Evolutionary conservation across 768 basidiomycete genomes (phyloP).

Genomic region (Podaxis sp.): DNA sequence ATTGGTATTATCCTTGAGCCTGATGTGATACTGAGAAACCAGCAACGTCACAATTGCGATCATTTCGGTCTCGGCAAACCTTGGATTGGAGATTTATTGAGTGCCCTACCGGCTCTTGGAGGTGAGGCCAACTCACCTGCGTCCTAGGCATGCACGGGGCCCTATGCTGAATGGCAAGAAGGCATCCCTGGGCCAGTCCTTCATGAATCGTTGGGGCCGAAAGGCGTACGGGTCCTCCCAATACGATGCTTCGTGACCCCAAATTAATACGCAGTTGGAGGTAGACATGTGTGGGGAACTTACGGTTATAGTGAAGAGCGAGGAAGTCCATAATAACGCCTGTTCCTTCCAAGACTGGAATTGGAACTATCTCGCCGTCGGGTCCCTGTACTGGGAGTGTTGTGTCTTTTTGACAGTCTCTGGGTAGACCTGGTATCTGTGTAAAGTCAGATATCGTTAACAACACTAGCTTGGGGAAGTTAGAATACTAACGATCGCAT

Average conservation of each 20-base stretch:
- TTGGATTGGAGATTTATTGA: conserved; percentile 16
- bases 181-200: conserved; percentile 16
- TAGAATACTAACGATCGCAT: conserved; percentile 34
- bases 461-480: background rate
- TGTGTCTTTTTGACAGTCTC: conserved; percentile 44
- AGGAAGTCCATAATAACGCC: conserved; percentile 32
- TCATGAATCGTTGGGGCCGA: conserved; percentile 21
- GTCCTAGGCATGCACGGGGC: conserved; percentile 5
- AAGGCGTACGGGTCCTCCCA: conserved; percentile 53
- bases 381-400: conserved; percentile 29
- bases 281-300: conserved; percentile 12
- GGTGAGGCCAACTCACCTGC: conserved; percentile 28
- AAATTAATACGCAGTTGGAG: background rate
- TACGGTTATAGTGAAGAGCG: conserved; percentile 52
- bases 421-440: conserved; percentile 42
- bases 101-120: background rate
- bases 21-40: conserved; percentile 42
- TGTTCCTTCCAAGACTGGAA: conserved; percentile 42
- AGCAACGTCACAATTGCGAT: conserved; percentile 49
- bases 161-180: conserved; percentile 17
- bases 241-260: conserved; percentile 41
- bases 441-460: conserved; percentile 5
- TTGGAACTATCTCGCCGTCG: conserved; percentile 33
- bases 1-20: conserved; percentile 47
- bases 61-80: conserved; percentile 52